phyloP scores from a whole-genome alignment of 257 asterid genomes.

The Fraxinus cuspidata region DNA sequence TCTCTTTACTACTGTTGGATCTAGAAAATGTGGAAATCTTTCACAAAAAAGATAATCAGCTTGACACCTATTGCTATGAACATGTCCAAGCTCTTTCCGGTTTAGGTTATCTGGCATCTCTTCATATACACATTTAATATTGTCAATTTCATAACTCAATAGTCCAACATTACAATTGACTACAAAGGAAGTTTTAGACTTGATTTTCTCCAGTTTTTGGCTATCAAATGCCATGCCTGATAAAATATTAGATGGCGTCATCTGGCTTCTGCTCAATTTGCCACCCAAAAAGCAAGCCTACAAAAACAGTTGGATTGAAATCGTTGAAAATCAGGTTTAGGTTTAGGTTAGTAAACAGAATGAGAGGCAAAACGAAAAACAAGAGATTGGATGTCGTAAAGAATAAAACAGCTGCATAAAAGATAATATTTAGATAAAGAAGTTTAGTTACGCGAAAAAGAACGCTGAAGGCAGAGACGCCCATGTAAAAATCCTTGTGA shows the following conservation, averaged over 20 bases:
- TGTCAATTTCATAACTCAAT: conserved; percentile 23
- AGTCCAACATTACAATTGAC: conserved; percentile 27
- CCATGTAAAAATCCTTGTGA: not conserved
- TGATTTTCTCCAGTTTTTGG: conserved; percentile 24
- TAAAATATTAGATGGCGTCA: conserved; percentile 25
- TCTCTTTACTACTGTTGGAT: conserved; percentile 24
- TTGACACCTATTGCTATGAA: conserved; percentile 24
- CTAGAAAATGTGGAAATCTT: conserved; percentile 22
- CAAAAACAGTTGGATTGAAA: conserved; percentile 16
- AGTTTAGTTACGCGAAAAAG: not conserved
- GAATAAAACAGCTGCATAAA: conserved; percentile 16
- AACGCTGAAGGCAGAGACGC: not conserved
- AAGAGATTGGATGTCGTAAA: conserved; percentile 4
- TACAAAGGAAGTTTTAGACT: conserved; percentile 25
- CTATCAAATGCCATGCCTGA: conserved; percentile 31
- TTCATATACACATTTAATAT: conserved; percentile 21
- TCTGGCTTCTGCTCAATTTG: conserved; percentile 18
- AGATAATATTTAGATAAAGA: not conserved
- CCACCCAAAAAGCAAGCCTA: conserved; percentile 38
- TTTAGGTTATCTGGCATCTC: conserved; percentile 21
- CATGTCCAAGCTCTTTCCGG: conserved; percentile 25
- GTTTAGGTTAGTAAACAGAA: conserved; percentile 7
- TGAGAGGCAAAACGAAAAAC: conserved; percentile 3
- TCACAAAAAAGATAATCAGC: conserved; percentile 22
- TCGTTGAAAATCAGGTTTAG: conserved; percentile 15